Conservation (phyloP, 257 asterid genomes). For the Solanum piurae region DNA sequence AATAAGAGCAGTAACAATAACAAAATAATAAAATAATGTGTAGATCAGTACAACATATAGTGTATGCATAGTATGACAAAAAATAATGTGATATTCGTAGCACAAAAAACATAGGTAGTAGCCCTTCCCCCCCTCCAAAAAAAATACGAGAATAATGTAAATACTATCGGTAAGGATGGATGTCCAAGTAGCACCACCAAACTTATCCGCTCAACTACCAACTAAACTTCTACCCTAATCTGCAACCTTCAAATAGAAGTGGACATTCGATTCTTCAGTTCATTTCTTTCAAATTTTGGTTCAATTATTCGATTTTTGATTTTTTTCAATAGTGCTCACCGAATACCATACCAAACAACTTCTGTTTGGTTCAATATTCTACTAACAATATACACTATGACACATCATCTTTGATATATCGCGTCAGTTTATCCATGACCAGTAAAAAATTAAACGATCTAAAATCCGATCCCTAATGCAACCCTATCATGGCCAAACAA, state of each 20-base stretch:
- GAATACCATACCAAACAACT: background rate
- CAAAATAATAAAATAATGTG: no score
- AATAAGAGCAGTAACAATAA: no score
- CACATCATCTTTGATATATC: background rate
- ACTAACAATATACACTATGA: background rate
- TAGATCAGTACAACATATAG: no score
- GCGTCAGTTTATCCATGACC: background rate
- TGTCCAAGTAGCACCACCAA: background rate
- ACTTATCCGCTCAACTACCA: background rate
- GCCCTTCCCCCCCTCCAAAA: background rate
- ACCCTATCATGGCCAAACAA: background rate
- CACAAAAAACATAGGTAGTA: background rate
- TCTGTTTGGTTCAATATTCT: background rate
- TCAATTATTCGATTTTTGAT: no score
- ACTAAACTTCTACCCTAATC: background rate
- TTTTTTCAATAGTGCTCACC: background rate
- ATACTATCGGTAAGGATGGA: background rate
- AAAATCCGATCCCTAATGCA: background rate
- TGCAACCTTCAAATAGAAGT: background rate
- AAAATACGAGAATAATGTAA: background rate
- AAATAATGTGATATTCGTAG: background rate
- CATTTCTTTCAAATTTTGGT: background rate
- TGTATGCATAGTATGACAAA: background rate
- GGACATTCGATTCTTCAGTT: background rate
- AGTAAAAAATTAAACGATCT: background rate